Base-by-base conservation (phyloP, 2,329 filamentous ascomycete genomes). In the Tympanopsis confertula region DNA sequence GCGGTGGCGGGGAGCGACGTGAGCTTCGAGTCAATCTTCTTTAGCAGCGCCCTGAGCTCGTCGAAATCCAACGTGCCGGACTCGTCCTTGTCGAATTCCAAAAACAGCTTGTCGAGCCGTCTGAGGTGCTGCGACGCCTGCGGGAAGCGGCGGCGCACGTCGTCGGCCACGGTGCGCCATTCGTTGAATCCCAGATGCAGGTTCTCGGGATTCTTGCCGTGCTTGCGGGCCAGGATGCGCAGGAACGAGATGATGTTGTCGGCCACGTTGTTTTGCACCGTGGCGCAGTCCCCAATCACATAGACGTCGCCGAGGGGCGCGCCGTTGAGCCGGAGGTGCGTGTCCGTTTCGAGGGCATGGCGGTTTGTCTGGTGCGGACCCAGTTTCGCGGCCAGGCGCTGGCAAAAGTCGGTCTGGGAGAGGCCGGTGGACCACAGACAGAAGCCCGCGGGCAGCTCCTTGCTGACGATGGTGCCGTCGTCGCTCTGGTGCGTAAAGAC, bases 341-440 rank as follows among this genome's bases (percentile, higher is more conserved):
- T 80, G 55, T 98, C 91, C 0, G 91, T 98, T 56, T 98, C 91
- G 5, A 98, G 71, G 2, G 93, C 91, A 54, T 91, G 88, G 28
- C 73, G 77, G 62, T 98, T 98, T 44, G 77, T 87, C 57, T 98
- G 91, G 13, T 65, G 61, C 4, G 81, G 68, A 14, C 75, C 77
- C 3, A 98, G 74, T 50, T 86, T 83, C 13, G 71, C 65, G 3
- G 88, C 80, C 19, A 98, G 63, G 14, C 66, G 80, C 58, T 86
- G 74, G 54, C 77, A 83, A 45, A 98, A 78, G 19, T 83, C 73
- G 4, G 86, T 85, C 54, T 94, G 91, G 0, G 88, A 69, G 29
- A 98, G 88, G 43, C 91, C 91, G 1, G 91, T 98, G 0, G 91
- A 96, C 91, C 91, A 98, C 13, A 98, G 69, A 50, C 91, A 96